Base-by-base conservation (phyloP, 805 yeast genomes). In the Nakazawaea peltata region DNA sequence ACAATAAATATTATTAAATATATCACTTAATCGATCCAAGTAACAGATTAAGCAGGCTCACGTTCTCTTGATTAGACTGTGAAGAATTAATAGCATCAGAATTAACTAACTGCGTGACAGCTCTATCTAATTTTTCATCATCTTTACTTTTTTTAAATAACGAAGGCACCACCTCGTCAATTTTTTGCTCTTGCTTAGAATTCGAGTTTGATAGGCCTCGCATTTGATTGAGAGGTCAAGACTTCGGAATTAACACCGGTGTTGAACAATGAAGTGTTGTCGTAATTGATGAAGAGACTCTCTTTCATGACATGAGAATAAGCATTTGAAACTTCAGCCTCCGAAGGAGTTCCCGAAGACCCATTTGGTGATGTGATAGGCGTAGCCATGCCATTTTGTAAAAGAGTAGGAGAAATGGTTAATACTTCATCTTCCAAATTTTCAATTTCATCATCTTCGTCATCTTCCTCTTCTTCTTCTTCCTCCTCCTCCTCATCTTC, bases 21-120 rank as follows among this genome's bases (percentile, higher is more conserved):
- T n/a, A n/a, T n/a, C n/a, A n/a, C 15, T 46, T 45, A 26, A 49
- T 44, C 7, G 40, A 39, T 15, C 41, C 41, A 13, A 49, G 35
- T 4, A 49, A 33, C n/a, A 33, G 26, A 25, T 47, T 45, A 33
- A 49, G 38, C 21, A 38, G 46, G 29, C 45, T 42, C 7, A 46
- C 14, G 30, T 46, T 49, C 23, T 50, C 55, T 28, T 47, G 48
- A 34, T 47, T 45, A 8, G 46, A 41, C 15, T 36, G 43, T 16
- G 41, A 26, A 6, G 41, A 35, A 34, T 45, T 50, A n/a, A 47
- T 42, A 8, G 34, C 40, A 25, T 46, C 49, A 14, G 41, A 34
- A 34, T 48, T 44, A 16, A 47, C 47, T 13, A 48, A 30, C 15
- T 37, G 39, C 26, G 42, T 43, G 26, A 48, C 39, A 5, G 33